phyloP scores from a whole-genome alignment of 2,329 filamentous ascomycete species.

The Fusarium fracticaudum region DNA sequence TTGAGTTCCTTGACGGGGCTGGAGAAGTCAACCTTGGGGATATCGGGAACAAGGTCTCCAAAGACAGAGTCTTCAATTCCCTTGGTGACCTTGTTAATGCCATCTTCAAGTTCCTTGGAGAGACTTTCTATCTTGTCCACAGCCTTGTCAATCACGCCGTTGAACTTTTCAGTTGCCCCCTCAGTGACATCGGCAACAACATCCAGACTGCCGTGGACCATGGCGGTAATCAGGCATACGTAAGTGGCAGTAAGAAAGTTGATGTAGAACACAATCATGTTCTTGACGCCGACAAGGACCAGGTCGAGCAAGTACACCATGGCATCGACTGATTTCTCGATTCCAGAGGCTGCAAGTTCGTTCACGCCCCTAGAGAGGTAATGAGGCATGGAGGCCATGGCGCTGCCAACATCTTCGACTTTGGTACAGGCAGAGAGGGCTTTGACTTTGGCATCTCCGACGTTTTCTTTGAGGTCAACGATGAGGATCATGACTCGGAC shows the following conservation, averaged over 20 bases:
- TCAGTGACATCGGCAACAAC: constrained; percentile 66
- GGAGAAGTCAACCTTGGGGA: constrained; percentile 70
- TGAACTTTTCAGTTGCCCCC: constrained; percentile 61
- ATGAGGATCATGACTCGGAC: constrained; percentile 82
- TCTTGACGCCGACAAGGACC: constrained; percentile 83
- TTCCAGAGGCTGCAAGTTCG: constrained; percentile 79
- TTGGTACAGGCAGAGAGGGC: constrained; percentile 89
- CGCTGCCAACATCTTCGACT: constrained; percentile 91
- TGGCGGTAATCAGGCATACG: constrained; percentile 85
- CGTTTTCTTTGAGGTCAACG: constrained; percentile 74
- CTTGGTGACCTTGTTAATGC: constrained; percentile 60
- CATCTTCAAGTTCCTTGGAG: constrained; percentile 58
- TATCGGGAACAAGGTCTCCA: constrained; percentile 57
- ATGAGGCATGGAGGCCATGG: constrained; percentile 98
- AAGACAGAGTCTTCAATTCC: constrained; percentile 58
- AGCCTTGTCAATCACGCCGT: constrained; percentile 63
- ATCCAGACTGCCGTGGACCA: constrained; percentile 81
- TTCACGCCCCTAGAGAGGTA: constrained; percentile 93
- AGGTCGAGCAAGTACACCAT: constrained; percentile 83
- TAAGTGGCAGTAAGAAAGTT: constrained; percentile 92
- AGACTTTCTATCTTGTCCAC: constrained; percentile 67
- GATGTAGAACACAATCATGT: constrained; percentile 90
- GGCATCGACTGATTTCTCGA: constrained; percentile 82
- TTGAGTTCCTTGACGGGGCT: constrained; percentile 72
- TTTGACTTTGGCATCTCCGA: constrained; percentile 79